Conservation (phyloP, 306 rosid species). For the Citrullus mucosospermus region DNA sequence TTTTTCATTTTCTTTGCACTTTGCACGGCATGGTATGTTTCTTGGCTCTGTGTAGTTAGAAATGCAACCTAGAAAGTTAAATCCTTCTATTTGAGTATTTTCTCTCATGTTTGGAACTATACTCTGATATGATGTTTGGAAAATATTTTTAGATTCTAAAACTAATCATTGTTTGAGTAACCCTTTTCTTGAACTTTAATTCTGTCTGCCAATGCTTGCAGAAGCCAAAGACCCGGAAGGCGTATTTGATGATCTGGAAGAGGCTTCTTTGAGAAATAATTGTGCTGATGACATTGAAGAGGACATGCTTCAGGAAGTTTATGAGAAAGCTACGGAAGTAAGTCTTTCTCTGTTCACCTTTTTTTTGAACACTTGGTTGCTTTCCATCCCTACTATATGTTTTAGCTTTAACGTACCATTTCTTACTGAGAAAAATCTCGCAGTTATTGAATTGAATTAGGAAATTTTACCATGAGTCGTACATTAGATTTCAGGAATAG, state of each 20-base stretch:
- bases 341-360: slow-evolving; percentile 9
- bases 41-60: background rate
- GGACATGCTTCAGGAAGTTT: slow-evolving; percentile 44
- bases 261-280: slow-evolving; percentile 26
- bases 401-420: background rate
- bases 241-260: slow-evolving; percentile 23
- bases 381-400: background rate
- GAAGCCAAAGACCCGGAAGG: slow-evolving; percentile 27
- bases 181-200: background rate
- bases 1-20: background rate
- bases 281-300: slow-evolving; percentile 40
- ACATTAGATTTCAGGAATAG: background rate
- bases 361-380: background rate
- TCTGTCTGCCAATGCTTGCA: slow-evolving; percentile 14
- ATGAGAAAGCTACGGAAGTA: slow-evolving; percentile 43
- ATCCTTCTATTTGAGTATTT: background rate
- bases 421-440: background rate
- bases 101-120: background rate
- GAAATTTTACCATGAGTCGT: background rate
- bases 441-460: background rate
- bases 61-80: background rate
- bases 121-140: background rate
- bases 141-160: background rate
- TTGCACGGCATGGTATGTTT: background rate
- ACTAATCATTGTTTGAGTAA: background rate